These are phyloP conservation scores for Nidularia sp. DNA, from an alignment of 768 basidiomycete species.

Conservation along the genomic window DNA sequence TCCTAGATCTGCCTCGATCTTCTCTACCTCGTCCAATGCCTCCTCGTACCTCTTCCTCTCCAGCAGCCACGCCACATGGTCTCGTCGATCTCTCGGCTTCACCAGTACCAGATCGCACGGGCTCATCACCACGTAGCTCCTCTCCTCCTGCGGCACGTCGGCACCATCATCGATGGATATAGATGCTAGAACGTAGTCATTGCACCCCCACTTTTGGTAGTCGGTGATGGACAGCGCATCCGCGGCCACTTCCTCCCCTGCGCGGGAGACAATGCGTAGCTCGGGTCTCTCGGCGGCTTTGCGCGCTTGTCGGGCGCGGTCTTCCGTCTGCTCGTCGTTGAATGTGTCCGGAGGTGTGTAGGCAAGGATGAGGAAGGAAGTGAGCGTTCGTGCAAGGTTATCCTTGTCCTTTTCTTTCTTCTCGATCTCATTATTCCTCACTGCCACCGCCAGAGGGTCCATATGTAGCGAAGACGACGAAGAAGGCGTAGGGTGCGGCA, in stretches of 20 bases:
- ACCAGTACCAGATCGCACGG: conserved; percentile 87
- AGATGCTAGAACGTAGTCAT: conserved; percentile 80
- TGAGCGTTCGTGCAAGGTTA: conserved; percentile 25
- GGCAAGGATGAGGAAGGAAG: conserved; percentile 83
- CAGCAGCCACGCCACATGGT: conserved; percentile 91
- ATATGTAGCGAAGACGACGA: conserved; percentile 4
- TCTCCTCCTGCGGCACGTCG: conserved; percentile 21
- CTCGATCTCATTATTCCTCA: neutral
- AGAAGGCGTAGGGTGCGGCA: conserved; percentile 60
- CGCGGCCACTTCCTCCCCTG: conserved; percentile 82
- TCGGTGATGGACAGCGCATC: conserved; percentile 79
- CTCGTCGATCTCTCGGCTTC: conserved; percentile 80
- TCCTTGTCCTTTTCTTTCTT: neutral
- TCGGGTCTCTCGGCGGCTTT: conserved; percentile 91
- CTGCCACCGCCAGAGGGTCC: neutral
- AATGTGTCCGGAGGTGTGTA: conserved; percentile 80
- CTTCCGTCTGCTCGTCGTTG: conserved; percentile 66
- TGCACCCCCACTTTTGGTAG: conserved; percentile 85
- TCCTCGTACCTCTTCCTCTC: conserved; percentile 85
- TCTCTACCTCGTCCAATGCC: conserved; percentile 78
- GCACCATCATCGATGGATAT: conserved; percentile 27
- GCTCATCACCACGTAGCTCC: conserved; percentile 79
- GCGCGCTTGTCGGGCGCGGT: conserved; percentile 71
- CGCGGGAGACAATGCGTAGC: conserved; percentile 83
- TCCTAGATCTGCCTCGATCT: conserved; percentile 38